Percentiles rank a stretch among this genome's conserved stretches.
Evolutionary conservation across 73 alveolate species (phyloP).

Genomic region (Paramecium caudatum): DNA sequence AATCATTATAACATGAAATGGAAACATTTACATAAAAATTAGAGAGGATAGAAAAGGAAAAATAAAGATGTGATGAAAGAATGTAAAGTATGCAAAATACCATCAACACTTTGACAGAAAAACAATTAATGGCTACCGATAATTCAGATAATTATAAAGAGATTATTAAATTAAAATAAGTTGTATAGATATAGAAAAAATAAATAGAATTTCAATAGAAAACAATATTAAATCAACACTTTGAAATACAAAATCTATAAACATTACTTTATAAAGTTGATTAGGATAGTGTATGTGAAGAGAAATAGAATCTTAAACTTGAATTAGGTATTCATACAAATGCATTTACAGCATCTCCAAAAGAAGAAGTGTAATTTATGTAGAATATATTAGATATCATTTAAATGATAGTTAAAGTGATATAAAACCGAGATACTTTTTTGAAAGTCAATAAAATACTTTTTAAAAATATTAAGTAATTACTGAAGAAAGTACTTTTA

Average conservation of each 20-base stretch:
- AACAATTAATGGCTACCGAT: background rate
- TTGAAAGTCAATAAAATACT: background rate
- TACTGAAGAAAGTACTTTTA: slow-evolving; percentile 35
- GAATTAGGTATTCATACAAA: background rate
- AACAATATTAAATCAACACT: slow-evolving; percentile 1
- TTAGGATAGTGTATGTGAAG: background rate
- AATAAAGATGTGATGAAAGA: background rate
- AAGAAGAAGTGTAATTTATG: slow-evolving; percentile 18
- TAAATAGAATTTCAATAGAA: background rate
- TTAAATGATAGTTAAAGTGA: slow-evolving; percentile 25
- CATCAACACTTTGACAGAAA: background rate
- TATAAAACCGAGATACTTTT: background rate
- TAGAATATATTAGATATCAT: background rate
- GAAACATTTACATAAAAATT: background rate
- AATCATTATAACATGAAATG: slow-evolving; percentile 27
- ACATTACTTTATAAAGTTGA: slow-evolving; percentile 16
- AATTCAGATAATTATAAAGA: background rate
- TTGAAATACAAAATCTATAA: slow-evolving; percentile 28
- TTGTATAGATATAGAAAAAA: background rate
- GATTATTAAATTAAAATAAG: background rate
- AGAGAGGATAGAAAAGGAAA: background rate
- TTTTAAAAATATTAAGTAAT: slow-evolving; percentile 1
- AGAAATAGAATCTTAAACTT: background rate
- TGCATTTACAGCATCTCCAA: slow-evolving; percentile 20
- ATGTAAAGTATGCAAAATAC: background rate